These are phyloP conservation scores for Thoreauomyces humboldtii DNA, from an alignment of 192 early-diverging fungal species.

Conservation along the genomic window DNA sequence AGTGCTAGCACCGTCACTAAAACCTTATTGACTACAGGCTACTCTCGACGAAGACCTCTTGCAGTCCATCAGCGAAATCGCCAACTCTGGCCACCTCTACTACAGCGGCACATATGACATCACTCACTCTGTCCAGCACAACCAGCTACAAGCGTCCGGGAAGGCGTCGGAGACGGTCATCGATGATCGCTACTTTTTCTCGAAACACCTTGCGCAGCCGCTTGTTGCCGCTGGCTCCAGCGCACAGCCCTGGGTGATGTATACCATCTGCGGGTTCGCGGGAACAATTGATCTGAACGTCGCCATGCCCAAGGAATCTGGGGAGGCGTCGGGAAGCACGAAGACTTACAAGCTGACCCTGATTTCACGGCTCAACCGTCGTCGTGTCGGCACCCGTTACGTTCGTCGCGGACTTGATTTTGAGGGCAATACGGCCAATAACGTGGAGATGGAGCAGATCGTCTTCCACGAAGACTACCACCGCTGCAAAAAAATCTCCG, in stretches of 20 bases:
- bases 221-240: conserved; percentile 24
- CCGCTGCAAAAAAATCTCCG: conserved; percentile 31
- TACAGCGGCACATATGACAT: conserved; percentile 53
- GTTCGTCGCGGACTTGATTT: conserved; percentile 50
- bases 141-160: conserved; percentile 24
- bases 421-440: conserved; percentile 54
- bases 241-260: conserved; percentile 42
- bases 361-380: conserved; percentile 45
- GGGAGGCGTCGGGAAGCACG: not conserved
- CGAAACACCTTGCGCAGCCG: conserved; percentile 34
- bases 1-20: too few species aligned
- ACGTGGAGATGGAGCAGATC: conserved; percentile 63
- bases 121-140: conserved; percentile 58
- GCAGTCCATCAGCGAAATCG: conserved; percentile 34
- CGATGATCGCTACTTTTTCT: conserved; percentile 59
- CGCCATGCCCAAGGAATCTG: conserved; percentile 1
- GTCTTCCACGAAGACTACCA: conserved; percentile 49
- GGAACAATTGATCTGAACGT: conserved; percentile 44
- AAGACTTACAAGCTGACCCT: conserved; percentile 44
- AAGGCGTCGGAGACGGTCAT: conserved; percentile 34
- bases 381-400: conserved; percentile 52
- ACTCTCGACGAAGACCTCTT: conserved; percentile 43
- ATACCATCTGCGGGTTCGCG: conserved; percentile 48
- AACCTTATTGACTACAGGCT: conserved; percentile 30
- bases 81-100: conserved; percentile 50